Evolutionary conservation across 169 alveolate genomes (phyloP).

Genomic region (Babesia sp.): DNA sequence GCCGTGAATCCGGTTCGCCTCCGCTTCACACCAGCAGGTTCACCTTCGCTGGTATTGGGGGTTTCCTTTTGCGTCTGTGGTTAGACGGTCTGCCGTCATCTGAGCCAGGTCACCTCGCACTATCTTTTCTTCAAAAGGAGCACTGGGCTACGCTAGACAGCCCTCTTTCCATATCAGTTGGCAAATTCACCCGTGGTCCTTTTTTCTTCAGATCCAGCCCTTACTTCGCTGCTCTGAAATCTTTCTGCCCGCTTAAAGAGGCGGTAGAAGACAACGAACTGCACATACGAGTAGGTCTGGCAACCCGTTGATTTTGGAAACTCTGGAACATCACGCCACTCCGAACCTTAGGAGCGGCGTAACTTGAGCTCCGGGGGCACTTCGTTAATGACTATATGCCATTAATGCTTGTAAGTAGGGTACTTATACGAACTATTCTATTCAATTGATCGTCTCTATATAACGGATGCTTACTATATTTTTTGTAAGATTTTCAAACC

Average conservation of each 20-base stretch:
- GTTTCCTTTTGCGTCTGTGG: constrained; percentile 57
- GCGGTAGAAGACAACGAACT: constrained; percentile 57
- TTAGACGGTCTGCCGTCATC: constrained; percentile 50
- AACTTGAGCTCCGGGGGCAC: too few species aligned
- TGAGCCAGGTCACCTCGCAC: constrained; percentile 50
- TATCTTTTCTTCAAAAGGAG: constrained; percentile 53
- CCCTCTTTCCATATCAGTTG: constrained; percentile 49
- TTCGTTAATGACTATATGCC: too few species aligned
- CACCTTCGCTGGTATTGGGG: constrained; percentile 66
- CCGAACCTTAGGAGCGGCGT: too few species aligned
- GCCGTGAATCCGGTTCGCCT: constrained; percentile 49
- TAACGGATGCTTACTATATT: too few species aligned
- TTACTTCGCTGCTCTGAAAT: constrained; percentile 34
- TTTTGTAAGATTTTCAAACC: too few species aligned
- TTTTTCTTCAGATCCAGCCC: constrained; percentile 63
- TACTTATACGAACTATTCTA: too few species aligned
- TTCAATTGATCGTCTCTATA: too few species aligned
- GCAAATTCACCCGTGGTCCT: constrained; percentile 52
- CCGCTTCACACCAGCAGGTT: constrained; percentile 59
- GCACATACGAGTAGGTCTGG: constrained; percentile 40
- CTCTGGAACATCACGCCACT: too few species aligned
- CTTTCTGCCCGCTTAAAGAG: constrained; percentile 62
- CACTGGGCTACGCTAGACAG: constrained; percentile 61
- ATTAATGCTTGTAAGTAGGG: too few species aligned
- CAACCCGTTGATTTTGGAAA: too few species aligned